These are phyloP conservation scores for Lactarius deliciosus DNA, from an alignment of 768 basidiomycete genomes.

Conservation along the genomic window DNA sequence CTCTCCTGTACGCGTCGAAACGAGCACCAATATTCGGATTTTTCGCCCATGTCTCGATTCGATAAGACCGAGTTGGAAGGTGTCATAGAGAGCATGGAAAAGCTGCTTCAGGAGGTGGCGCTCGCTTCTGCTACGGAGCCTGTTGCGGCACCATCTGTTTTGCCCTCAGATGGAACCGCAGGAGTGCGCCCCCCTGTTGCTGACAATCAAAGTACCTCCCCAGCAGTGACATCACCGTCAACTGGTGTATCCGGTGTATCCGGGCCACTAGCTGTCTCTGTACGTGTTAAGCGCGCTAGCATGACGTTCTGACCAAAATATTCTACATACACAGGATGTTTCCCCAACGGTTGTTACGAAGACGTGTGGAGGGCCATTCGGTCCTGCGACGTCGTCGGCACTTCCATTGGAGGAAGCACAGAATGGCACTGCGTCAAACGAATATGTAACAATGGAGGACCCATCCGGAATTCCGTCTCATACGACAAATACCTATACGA, in stretches of 20 bases:
- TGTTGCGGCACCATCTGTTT: not conserved
- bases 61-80: constrained; percentile 57
- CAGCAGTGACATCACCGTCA: not conserved
- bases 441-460: constrained; percentile 9
- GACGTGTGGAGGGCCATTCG: not conserved
- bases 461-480: constrained; percentile 35
- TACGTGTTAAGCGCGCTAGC: not conserved
- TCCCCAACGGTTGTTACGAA: constrained; percentile 8
- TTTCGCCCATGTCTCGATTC: constrained; percentile 82
- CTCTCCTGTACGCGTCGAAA: constrained; percentile 67
- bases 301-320: not conserved
- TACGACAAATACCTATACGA: constrained; percentile 46
- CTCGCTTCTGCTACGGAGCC: not conserved
- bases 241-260: constrained; percentile 1
- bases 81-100: constrained; percentile 70
- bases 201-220: not conserved
- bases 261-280: not conserved
- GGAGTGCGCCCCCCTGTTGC: not conserved
- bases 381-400: constrained; percentile 8
- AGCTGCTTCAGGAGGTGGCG: constrained; percentile 41
- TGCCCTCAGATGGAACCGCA: not conserved
- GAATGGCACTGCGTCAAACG: not conserved
- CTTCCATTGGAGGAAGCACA: not conserved
- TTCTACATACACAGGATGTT: not conserved
- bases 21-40: constrained; percentile 65